Base-by-base conservation (phyloP, 225 moss, liverwort and hornwort species). In the Sphagnum contortum region DNA sequence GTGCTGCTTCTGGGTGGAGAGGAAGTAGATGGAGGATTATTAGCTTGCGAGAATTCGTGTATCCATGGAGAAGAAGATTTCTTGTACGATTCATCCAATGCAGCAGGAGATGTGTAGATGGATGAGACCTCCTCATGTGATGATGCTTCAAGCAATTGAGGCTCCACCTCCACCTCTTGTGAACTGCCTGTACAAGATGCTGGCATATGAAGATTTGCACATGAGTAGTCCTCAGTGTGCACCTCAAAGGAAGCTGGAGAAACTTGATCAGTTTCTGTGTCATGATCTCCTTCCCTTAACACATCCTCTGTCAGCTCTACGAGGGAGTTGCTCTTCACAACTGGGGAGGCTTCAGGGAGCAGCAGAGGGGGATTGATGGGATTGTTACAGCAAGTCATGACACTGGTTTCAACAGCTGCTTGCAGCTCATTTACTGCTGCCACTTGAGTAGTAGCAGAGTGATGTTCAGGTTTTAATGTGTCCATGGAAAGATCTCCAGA, bases 351-450 rank as follows among this genome's bases (percentile, higher is more conserved):
- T 29, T 45, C 44, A 54, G 6, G 14, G 3, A 47, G 64, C 47
- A 47, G 65, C 5, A 59, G 12, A 54, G 81, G 29, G 48, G 29
- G 9, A 63, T 60, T 2, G 75, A 66, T 64, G 66, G 45, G 57
- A 61, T 69, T 2, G 73, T 66, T 66, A 62, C 66, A 71, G 44
- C 74, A 50, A 8, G 71, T 9, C 3, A 49, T 7, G n/a, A 57
- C 57, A 63, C 84, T 81, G 45, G 78, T 68, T 55, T 75, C 77
- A 49, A 62, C 71, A 50, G 64, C 80, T 56, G 62, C 65, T 66
- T 67, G 71, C 49, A 49, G 5, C 47, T 72, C 67, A 47, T 76
- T 74, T 44, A 55, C 61, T 55, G 57, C 61, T 29, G 29, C 29
- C 29, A 29, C 29, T 29, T 29, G 29, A 29, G 29, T 0, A 29